Conservation (phyloP, 1,284 basidiomycete genomes). For the Moniliophthora roreri region DNA sequence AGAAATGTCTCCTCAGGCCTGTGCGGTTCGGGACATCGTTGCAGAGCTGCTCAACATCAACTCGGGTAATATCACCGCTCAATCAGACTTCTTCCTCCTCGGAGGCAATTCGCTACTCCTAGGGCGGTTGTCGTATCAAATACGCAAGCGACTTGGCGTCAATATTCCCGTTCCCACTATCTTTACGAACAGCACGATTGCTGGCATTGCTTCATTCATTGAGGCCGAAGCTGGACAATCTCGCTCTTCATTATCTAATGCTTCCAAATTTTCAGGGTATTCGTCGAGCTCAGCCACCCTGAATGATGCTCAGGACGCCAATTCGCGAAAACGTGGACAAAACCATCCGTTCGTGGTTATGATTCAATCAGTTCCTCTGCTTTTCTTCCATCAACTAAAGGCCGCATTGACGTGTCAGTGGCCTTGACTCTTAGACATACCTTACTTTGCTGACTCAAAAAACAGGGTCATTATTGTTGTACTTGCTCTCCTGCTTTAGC, state of each 20-base stretch:
- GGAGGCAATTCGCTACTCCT: conserved; percentile 45
- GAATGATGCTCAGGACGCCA: neutral
- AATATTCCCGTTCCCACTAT: conserved; percentile 35
- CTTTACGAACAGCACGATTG: conserved; percentile 41
- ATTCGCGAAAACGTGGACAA: conserved; percentile 27
- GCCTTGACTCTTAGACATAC: neutral
- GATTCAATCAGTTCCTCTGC: conserved; percentile 39
- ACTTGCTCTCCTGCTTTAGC: conserved; percentile 29
- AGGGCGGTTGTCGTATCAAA: conserved; percentile 39
- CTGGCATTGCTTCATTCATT: conserved; percentile 38
- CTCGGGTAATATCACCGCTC: conserved; percentile 28
- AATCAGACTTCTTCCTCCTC: conserved; percentile 44
- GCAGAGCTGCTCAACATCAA: conserved; percentile 37
- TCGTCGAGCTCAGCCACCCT: neutral
- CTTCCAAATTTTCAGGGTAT: neutral
- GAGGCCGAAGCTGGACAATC: conserved; percentile 24
- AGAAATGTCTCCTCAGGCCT: conserved; percentile 31
- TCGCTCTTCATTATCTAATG: no score
- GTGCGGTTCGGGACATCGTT: conserved; percentile 39
- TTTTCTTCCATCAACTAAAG: conserved; percentile 45
- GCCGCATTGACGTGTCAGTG: conserved; percentile 38
- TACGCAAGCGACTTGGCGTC: conserved; percentile 39
- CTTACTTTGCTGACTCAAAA: neutral
- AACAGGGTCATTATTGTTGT: conserved; percentile 30
- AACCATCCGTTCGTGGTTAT: conserved; percentile 37